Conservation (phyloP, 78 protist genomes). For the Protostelium mycophagum region DNA sequence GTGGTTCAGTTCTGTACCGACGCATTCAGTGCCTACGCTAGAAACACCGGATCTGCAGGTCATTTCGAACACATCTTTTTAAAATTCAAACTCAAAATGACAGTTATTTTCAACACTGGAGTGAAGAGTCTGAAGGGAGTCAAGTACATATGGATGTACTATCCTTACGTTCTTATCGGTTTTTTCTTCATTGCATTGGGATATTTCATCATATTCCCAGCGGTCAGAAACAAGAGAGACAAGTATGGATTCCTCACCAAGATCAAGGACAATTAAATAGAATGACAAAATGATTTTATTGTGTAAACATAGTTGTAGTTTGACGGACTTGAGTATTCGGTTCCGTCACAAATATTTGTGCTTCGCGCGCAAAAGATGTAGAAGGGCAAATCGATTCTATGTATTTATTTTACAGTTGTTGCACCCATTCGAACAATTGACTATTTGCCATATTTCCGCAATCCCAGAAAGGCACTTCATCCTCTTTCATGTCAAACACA, state of each 20-base stretch:
- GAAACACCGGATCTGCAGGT: constrained; percentile 31
- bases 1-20: constrained; percentile 75
- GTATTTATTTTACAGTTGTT: too few relatives aligned
- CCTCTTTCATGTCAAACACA: too few relatives aligned
- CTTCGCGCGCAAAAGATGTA: too few relatives aligned
- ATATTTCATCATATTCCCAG: not conserved
- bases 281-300: not conserved
- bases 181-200: not conserved
- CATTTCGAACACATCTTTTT: too few relatives aligned
- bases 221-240: not conserved
- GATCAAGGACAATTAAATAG: not conserved
- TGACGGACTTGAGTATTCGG: too few relatives aligned
- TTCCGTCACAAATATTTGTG: too few relatives aligned
- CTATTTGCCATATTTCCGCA: too few relatives aligned
- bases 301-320: too few relatives aligned
- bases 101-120: not conserved
- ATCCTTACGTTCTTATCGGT: not conserved
- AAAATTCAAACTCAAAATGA: not conserved
- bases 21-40: constrained; percentile 74
- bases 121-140: not conserved
- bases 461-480: too few relatives aligned
- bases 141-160: not conserved
- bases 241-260: not conserved
- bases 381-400: too few relatives aligned
- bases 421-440: too few relatives aligned